A percentile compares a stretch with the other conserved stretches of the same genome.
phyloP scores from a whole-genome alignment of 345 rosid species.

The Brassica juncea region DNA sequence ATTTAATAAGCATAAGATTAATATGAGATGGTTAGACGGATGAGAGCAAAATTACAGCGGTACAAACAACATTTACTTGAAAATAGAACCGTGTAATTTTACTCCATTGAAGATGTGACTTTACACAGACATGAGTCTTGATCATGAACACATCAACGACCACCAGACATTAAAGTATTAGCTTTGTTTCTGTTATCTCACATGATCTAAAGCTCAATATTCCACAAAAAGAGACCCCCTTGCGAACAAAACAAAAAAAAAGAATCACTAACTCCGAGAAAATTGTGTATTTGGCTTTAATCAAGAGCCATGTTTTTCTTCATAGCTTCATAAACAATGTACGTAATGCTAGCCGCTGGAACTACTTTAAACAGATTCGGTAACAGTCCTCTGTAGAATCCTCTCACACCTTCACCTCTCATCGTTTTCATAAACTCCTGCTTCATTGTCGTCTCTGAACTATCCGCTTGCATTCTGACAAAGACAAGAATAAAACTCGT shows the following conservation, averaged over 20 bases:
- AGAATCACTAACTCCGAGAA: constrained; percentile 27
- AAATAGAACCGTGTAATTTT: constrained; percentile 11
- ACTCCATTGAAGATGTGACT: constrained; percentile 7
- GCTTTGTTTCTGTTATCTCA: constrained; percentile 14
- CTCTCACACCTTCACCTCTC: constrained; percentile 74
- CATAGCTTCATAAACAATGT: constrained; percentile 84
- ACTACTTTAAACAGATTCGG: constrained; percentile 89
- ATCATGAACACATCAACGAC: constrained; percentile 27
- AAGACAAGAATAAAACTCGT: constrained; percentile 12
- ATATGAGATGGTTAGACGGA: neutral
- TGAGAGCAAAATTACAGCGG: neutral
- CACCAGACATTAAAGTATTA: constrained; percentile 14
- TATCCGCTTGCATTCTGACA: constrained; percentile 94
- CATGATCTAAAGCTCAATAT: constrained; percentile 26
- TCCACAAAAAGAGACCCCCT: constrained; percentile 9
- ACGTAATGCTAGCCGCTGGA: constrained; percentile 63
- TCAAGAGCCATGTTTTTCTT: constrained; percentile 80
- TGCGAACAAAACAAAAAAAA: constrained; percentile 18
- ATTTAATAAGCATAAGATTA: neutral
- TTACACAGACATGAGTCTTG: constrained; percentile 23
- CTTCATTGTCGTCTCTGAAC: constrained; percentile 59
- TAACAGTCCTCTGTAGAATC: constrained; percentile 91
- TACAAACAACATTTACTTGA: neutral
- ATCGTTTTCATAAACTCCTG: constrained; percentile 89
- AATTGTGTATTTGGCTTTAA: constrained; percentile 35